Conservation (phyloP, 768 basidiomycete genomes). For the Xerocomus potaroensis region DNA sequence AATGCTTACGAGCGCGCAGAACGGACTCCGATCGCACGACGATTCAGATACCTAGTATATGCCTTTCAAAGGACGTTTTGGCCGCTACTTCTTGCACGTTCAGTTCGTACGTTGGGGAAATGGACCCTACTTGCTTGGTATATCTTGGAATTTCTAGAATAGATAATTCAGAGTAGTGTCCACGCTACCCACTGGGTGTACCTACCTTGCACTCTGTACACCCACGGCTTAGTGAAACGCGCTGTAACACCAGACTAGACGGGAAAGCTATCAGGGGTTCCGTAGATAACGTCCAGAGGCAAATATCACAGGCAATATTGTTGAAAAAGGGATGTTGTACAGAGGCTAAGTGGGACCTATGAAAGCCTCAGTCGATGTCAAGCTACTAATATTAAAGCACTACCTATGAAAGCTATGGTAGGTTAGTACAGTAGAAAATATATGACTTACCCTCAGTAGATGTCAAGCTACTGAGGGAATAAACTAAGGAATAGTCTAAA, state of each 20-base stretch:
- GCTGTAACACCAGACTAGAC: conserved; percentile 50
- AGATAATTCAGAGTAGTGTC: not conserved
- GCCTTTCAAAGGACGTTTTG: not conserved
- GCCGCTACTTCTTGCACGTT: not conserved
- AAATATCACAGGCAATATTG: conserved; percentile 53
- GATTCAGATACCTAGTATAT: not conserved
- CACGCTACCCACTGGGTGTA: not conserved
- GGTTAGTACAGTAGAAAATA: no score
- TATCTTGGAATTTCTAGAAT: not conserved
- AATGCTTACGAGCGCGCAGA: conserved; percentile 1
- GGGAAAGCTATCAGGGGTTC: conserved; percentile 58
- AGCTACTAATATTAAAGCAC: no score
- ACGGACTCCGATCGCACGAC: not conserved
- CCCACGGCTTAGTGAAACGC: conserved; percentile 41
- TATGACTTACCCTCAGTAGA: no score
- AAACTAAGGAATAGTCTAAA: no score
- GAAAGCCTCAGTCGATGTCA: no score
- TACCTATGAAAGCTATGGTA: no score
- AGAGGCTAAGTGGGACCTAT: no score
- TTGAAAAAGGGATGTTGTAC: no score
- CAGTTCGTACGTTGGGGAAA: not conserved
- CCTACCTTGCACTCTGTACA: conserved; percentile 41
- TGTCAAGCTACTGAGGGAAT: no score
- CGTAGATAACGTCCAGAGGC: no score
- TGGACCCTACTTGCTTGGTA: not conserved